Base-by-base conservation (phyloP, 2,329 filamentous ascomycete genomes). In the Trichophyton mentagrophytes region DNA sequence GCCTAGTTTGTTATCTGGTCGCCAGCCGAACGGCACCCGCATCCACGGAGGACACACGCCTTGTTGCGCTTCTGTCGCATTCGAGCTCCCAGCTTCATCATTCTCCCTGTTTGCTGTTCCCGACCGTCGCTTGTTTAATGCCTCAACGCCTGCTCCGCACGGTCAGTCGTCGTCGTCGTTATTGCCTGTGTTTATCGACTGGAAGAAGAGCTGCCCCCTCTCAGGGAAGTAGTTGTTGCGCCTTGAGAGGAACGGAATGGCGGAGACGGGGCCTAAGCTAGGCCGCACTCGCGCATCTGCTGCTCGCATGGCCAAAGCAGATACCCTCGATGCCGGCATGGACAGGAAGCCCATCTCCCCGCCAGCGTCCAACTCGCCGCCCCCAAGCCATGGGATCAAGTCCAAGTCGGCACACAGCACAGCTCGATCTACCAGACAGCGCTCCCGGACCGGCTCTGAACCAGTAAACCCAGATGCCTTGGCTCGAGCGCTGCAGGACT, bases 401-500 rank as follows among this genome's bases (percentile, higher is more conserved):
- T 73, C 47, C n/a, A 60, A 55, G 20, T 40, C 47, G 36, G 38
- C 58, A 13, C 61, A 62, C 36, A 61, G 60, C 46, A 61, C 61
- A 13, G 61, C 56, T 20, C 65, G 65, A 64, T 67, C 65, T 44
- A 60, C 61, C 51, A 63, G 64, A 42, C 69, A 70, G 56, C 70
- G 68, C 57, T 65, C 61, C 36, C 66, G 67, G 59, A 69, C 63
- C 33, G 70, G 65, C 17, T 75, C 80, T 20, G 82, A 84, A 64
- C 76, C 82, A 1, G 74, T 85, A 49, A 84, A 85, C 70, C 73
- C 84, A 9, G 77, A 77, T 61, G 82, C 81, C 7, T 72, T 87
- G 61, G 81, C 78, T 61, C 84, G 79, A 69, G 83, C 83, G 27
- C 73, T 87, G 65, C 82, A 82, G 67, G 79, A 84, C 51, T 80